Evolutionary conservation across 129 eudicot genomes (phyloP).

Genomic region (Tagetes erecta): DNA sequence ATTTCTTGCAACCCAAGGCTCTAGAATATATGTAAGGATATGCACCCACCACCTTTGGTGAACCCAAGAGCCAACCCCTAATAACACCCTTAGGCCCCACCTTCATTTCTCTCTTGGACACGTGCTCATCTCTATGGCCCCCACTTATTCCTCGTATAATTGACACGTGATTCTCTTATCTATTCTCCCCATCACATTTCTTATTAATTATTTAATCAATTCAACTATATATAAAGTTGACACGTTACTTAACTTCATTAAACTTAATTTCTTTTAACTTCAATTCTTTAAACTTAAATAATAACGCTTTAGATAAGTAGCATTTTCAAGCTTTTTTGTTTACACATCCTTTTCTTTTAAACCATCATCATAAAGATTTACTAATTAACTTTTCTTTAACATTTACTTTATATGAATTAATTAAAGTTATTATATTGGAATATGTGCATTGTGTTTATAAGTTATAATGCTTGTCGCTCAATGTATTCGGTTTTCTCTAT

Average conservation of each 20-base stretch:
- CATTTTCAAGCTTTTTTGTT: too few relatives aligned
- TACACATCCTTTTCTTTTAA: too few relatives aligned
- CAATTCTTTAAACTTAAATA: too few relatives aligned
- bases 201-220: background rate
- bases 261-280: too few relatives aligned
- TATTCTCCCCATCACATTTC: conserved; percentile 25
- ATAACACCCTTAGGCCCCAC: background rate
- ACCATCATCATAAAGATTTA: too few relatives aligned
- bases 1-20: conserved; percentile 28
- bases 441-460: too few relatives aligned
- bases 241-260: background rate
- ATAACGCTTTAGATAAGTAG: too few relatives aligned
- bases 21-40: background rate
- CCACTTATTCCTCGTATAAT: conserved; percentile 13
- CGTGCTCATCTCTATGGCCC: conserved; percentile 24
- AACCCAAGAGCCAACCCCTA: conserved; percentile 29
- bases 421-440: too few relatives aligned
- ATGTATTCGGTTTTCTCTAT: too few relatives aligned
- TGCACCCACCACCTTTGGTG: conserved; percentile 23
- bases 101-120: conserved; percentile 12
- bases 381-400: too few relatives aligned
- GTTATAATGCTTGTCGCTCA: too few relatives aligned
- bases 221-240: background rate
- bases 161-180: conserved; percentile 29
- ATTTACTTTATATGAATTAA: too few relatives aligned